Percentiles rank a stretch among this genome's conserved stretches.
Conservation (phyloP, 2,329 filamentous ascomycete genomes). For the Colletotrichum spaethianum region DNA sequence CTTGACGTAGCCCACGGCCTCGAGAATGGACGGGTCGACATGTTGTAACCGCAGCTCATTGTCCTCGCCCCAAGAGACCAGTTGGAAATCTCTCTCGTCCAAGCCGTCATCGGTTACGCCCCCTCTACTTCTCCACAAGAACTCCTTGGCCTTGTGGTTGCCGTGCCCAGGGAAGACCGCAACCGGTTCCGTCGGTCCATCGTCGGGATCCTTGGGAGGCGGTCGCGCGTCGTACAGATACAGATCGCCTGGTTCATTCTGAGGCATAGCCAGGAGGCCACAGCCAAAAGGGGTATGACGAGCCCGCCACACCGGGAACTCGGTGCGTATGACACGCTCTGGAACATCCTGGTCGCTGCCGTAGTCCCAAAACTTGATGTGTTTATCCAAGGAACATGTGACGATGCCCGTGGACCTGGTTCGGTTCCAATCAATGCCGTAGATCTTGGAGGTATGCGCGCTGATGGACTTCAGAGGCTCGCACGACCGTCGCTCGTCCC, state of each 20-base stretch:
- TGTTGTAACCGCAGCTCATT: constrained; percentile 85
- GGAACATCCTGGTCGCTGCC: constrained; percentile 72
- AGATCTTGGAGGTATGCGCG: constrained; percentile 93
- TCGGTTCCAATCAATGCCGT: constrained; percentile 95
- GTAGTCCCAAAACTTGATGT: constrained; percentile 95
- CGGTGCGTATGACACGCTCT: constrained; percentile 83
- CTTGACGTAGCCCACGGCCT: constrained; percentile 80
- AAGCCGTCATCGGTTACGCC: constrained; percentile 74
- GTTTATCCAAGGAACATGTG: constrained; percentile 92
- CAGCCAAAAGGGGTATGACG: constrained; percentile 91
- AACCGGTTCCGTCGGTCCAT: constrained; percentile 64
- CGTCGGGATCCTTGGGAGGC: constrained; percentile 59
- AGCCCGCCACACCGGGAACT: constrained; percentile 92
- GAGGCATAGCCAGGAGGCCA: constrained; percentile 91
- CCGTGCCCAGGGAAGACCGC: constrained; percentile 74
- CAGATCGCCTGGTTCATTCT: constrained; percentile 87
- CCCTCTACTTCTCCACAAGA: constrained; percentile 88
- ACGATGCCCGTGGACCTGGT: constrained; percentile 79
- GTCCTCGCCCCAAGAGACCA: constrained; percentile 94
- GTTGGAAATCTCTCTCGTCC: constrained; percentile 90
- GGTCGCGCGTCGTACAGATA: constrained; percentile 84
- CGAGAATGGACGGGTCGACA: constrained; percentile 74
- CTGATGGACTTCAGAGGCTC: constrained; percentile 86
- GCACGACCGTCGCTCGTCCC: constrained; percentile 87
- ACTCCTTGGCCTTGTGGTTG: constrained; percentile 85